These are phyloP conservation scores for Candida gorgasii DNA, from an alignment of 805 yeast genomes.

Conservation along the genomic window DNA sequence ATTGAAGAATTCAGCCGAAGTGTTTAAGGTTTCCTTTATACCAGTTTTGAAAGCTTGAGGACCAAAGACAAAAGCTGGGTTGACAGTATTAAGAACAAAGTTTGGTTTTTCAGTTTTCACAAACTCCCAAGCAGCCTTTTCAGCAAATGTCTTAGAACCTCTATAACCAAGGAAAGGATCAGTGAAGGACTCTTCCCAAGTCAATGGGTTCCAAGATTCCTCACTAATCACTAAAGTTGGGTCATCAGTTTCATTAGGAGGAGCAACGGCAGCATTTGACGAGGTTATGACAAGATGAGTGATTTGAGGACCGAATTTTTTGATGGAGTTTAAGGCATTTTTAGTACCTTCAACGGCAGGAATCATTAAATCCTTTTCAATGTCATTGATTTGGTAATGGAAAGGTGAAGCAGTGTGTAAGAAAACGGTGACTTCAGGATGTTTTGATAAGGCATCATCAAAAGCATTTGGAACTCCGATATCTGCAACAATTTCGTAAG, in stretches of 20 bases:
- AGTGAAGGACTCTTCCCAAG: constrained; percentile 47
- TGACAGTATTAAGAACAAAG: constrained; percentile 48
- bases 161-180: constrained; percentile 48
- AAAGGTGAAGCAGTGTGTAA: constrained; percentile 66
- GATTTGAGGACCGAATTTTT: constrained; percentile 42
- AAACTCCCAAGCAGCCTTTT: constrained; percentile 59
- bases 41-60: constrained; percentile 47
- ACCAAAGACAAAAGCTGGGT: constrained; percentile 61
- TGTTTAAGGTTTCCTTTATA: constrained; percentile 32
- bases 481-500: constrained; percentile 50
- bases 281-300: constrained; percentile 48
- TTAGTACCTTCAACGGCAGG: constrained; percentile 61
- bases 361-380: constrained; percentile 50
- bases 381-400: constrained; percentile 42
- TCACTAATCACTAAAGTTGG: constrained; percentile 15
- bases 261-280: constrained; percentile 49
- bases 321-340: constrained; percentile 51
- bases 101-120: constrained; percentile 29
- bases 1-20: constrained; percentile 28
- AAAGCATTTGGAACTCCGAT: constrained; percentile 48
- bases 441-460: constrained; percentile 43
- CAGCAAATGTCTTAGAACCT: constrained; percentile 66
- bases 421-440: constrained; percentile 54
- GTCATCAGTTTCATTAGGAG: constrained; percentile 11
- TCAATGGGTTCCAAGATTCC: constrained; percentile 51